These are phyloP conservation scores for Thelonectria rubi DNA, from an alignment of 2,329 filamentous ascomycete genomes.

Conservation along the genomic window DNA sequence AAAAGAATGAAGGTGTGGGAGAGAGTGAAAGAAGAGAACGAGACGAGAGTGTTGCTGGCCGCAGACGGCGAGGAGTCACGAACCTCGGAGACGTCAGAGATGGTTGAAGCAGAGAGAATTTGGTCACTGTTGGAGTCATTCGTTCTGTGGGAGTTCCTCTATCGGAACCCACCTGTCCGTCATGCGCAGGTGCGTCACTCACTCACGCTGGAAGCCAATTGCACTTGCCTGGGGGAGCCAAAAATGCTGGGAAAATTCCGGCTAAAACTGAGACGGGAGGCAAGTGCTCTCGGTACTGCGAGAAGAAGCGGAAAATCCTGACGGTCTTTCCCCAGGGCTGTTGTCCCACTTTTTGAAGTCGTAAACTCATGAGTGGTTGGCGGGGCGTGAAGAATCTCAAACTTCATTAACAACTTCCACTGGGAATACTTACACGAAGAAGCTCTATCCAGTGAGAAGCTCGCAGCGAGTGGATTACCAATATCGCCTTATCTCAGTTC, in stretches of 20 bases:
- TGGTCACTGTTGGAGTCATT: conserved; percentile 40
- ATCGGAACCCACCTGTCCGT: conserved; percentile 34
- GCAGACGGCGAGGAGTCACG: conserved; percentile 20
- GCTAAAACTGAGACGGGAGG: conserved; percentile 10
- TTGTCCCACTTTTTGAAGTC: too few relatives aligned
- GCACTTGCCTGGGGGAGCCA: conserved; percentile 17
- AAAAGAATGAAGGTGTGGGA: conserved; percentile 11
- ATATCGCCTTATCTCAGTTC: too few relatives aligned
- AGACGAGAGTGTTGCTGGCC: conserved; percentile 21
- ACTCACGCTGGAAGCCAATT: conserved; percentile 22
- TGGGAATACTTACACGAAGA: too few relatives aligned
- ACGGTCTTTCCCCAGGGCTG: too few relatives aligned
- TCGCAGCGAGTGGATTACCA: too few relatives aligned
- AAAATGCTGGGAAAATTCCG: conserved; percentile 15
- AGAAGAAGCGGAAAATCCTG: not conserved
- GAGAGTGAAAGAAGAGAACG: conserved; percentile 1
- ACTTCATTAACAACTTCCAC: too few relatives aligned
- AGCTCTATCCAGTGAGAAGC: too few relatives aligned
- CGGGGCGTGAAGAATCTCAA: not conserved
- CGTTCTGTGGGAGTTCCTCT: conserved; percentile 34
- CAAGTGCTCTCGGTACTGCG: not conserved
- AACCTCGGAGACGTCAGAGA: conserved; percentile 29
- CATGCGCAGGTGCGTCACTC: conserved; percentile 30
- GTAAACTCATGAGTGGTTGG: not conserved
- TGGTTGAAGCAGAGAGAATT: conserved; percentile 36